These are phyloP conservation scores for Diatrype stigma DNA, from an alignment of 2,329 filamentous ascomycete genomes.

Conservation along the genomic window DNA sequence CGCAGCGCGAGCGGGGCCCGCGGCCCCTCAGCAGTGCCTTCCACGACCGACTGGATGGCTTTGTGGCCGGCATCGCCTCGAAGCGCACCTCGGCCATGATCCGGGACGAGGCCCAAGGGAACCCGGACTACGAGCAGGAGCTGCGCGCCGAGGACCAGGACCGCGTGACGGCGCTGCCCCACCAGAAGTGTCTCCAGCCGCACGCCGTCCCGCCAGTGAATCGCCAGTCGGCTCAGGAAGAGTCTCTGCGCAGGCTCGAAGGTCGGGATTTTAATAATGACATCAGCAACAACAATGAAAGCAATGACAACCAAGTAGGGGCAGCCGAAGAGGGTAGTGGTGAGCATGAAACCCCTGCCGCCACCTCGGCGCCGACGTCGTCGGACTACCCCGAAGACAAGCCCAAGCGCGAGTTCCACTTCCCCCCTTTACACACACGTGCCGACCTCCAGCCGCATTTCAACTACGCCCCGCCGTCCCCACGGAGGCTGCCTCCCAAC, in stretches of 20 bases:
- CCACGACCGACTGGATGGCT: slow-evolving; percentile 82
- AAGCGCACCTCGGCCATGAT: slow-evolving; percentile 85
- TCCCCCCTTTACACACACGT: slow-evolving; percentile 48
- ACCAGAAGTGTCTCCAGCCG: slow-evolving; percentile 58
- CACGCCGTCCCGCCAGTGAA: slow-evolving; percentile 36
- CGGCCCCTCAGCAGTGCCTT: slow-evolving; percentile 70
- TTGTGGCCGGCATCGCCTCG: slow-evolving; percentile 79
- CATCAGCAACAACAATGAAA: slow-evolving; percentile 34
- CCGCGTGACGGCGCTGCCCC: slow-evolving; percentile 75
- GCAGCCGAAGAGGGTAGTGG: not conserved
- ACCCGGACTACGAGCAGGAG: slow-evolving; percentile 73
- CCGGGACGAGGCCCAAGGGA: slow-evolving; percentile 73
- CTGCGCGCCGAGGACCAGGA: slow-evolving; percentile 81
- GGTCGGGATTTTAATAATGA: slow-evolving; percentile 36
- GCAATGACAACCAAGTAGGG: no score
- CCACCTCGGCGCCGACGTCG: slow-evolving; percentile 9
- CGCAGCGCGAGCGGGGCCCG: slow-evolving; percentile 38
- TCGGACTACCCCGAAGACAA: slow-evolving; percentile 30
- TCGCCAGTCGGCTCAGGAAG: slow-evolving; percentile 35
- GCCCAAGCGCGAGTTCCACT: slow-evolving; percentile 49
- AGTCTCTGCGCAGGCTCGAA: slow-evolving; percentile 46
- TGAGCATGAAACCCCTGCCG: not conserved
- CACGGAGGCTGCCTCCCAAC: slow-evolving; percentile 28
- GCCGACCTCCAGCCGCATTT: slow-evolving; percentile 50
- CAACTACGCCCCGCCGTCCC: slow-evolving; percentile 52